Base-by-base conservation (phyloP, 2,329 filamentous ascomycete genomes). In the Myriangium duriaei region DNA sequence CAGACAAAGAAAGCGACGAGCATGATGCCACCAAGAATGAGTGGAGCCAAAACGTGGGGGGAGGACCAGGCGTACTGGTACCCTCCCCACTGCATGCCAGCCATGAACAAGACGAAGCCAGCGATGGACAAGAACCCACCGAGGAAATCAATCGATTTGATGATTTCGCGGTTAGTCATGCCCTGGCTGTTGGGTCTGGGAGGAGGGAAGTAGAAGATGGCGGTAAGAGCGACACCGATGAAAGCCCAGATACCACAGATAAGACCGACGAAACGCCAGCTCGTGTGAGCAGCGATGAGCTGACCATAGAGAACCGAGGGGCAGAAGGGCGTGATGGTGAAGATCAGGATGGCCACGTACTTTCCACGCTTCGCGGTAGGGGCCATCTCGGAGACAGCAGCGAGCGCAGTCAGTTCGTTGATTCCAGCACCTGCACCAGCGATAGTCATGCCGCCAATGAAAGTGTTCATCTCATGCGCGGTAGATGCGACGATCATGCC, bases 401-500 rank as follows among this genome's bases (percentile, higher is more conserved):
- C 76, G 6, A 83, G 61, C 4, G 78, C 76, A 4, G 75, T 81
- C 21, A 82, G 60, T 53, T 81, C 77, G 46, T 76, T 76, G 43
- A 81, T 68, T 11, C 78, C 78, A 9, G 76, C 76, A 21, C 77
- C 78, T 4, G 73, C 61, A 2, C 78, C 78, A 7, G 76, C 67
- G 45, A 81, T 64, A 2, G 68, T 65, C 67, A 70, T 71, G 30
- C 67, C 67, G 70, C 71, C 67, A 46, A 80, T 79, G 44, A 77
- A 76, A 17, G 61, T 56, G 44, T 75, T 73, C 69, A 79, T 79
- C 9, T 50, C 59, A 15, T 71, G 53, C 2, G 75, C 69, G 1
- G 71, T 73, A 4, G 69, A 68, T 40, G 66, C 68, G 24, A 79
- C 61, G 36, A 79, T 67, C 59, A 74, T 72, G 14, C 74, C 76